These are phyloP conservation scores for Cnidoscolus chayamansa DNA, from an alignment of 441 rosid genomes.

Conservation along the genomic window DNA sequence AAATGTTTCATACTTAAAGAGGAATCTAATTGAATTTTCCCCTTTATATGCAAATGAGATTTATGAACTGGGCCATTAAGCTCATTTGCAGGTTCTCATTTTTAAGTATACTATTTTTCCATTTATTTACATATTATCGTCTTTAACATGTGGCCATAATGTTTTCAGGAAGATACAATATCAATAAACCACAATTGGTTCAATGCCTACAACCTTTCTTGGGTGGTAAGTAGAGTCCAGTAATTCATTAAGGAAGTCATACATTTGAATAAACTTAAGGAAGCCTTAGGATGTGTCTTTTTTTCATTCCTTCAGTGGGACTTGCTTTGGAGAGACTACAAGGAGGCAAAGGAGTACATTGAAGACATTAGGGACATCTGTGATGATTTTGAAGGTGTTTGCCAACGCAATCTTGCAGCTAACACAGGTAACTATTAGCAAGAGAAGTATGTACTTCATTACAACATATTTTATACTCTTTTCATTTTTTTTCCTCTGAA, in stretches of 20 bases:
- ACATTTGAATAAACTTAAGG: neutral
- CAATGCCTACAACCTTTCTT: conserved; percentile 76
- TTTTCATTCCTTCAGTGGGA: conserved; percentile 59
- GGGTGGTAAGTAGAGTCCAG: conserved; percentile 35
- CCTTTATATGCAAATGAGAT: neutral
- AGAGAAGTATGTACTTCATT: neutral
- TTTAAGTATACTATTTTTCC: neutral
- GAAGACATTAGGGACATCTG: conserved; percentile 87
- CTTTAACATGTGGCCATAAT: conserved; percentile 23
- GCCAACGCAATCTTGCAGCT: conserved; percentile 78
- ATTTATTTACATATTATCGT: neutral
- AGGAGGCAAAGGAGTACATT: conserved; percentile 77
- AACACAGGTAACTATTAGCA: neutral
- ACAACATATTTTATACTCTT: neutral
- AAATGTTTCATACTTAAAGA: neutral
- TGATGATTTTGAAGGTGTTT: conserved; percentile 85
- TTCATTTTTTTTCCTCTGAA: neutral
- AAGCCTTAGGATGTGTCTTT: conserved; percentile 14
- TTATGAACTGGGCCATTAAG: neutral
- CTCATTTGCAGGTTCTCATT: neutral
- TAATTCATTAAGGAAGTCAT: conserved; percentile 5
- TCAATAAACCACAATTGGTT: conserved; percentile 98
- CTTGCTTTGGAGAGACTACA: conserved; percentile 70
- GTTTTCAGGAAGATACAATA: conserved; percentile 81
- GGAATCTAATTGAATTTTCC: neutral